Base-by-base conservation (phyloP, 1,284 basidiomycete species). In the Inonotus hispidus region DNA sequence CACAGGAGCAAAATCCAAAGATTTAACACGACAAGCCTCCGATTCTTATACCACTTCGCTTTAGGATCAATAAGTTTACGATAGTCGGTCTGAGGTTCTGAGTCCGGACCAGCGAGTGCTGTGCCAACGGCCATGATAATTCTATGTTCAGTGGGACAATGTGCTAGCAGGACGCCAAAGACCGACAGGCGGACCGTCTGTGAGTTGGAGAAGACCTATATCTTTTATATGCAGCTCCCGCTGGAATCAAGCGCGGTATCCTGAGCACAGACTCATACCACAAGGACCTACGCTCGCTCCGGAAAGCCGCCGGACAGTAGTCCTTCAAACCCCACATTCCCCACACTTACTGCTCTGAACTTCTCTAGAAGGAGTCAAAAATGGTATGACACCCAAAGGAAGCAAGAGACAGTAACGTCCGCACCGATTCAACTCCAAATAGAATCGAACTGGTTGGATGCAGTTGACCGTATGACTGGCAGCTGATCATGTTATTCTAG, bases 1-100 rank as follows among this genome's bases (percentile, higher is more conserved):
- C 16, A 74, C 74, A 76, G 62, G 38, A 74, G 63, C 27, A 61
- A 64, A 56, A 77, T 74, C 71, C 74, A 76, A 5, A 72, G 56
- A 62, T 77, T 76, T 37, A 77, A 64, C 13, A 69, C 27, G 14
- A 75, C 58, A 2, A 76, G 63, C 59, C 66, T 62, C 6, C 60
- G 59, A 45, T 68, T 68, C 61, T 66, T 69, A 56, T 67, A 67
- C 68, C 68, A 69, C 47, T 66, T 64, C 32, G 53, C 58, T 19
- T 29, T 46, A 7, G 62, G 46, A 53, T 69, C 62, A 55, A 69
- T 47, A 2, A 69, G 50, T 49, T 68, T 61, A 58, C 63, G 59
- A 37, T 68, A 68, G 23, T 59, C 54, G 11, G 56, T 52, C 16
- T 38, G 23, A 21, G 35, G n/a, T 35, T 54, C 43, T 43, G 54